phyloP scores from a whole-genome alignment of 768 basidiomycete species.

The Boletus pseudo-olivaceus region DNA sequence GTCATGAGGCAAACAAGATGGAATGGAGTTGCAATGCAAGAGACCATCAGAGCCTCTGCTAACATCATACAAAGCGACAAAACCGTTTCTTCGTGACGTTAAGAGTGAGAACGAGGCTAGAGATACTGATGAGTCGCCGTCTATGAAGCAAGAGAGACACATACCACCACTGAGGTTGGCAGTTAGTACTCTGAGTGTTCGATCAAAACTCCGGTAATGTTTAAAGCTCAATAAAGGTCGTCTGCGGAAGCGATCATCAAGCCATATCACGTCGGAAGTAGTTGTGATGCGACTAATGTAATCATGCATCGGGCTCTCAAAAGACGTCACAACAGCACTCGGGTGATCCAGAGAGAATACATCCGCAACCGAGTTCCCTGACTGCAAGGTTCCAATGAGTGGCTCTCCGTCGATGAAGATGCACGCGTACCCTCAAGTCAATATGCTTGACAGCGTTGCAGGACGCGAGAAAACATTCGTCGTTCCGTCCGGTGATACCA shows the following conservation, averaged over 20 bases:
- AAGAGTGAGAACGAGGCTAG: conserved; percentile 53
- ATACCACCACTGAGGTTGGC: conserved; percentile 34
- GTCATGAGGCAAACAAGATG: conserved; percentile 37
- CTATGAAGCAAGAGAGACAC: conserved; percentile 2
- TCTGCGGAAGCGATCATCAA: conserved; percentile 57
- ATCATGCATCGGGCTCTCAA: conserved; percentile 43
- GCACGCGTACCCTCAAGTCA: conserved; percentile 54
- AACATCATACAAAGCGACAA: conserved; percentile 66
- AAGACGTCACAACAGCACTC: conserved; percentile 48
- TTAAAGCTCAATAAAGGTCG: conserved; percentile 59
- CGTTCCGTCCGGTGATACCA: conserved; percentile 31
- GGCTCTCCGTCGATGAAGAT: not conserved
- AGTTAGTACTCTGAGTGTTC: conserved; percentile 47
- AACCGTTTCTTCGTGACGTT: conserved; percentile 53
- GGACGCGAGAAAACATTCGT: conserved; percentile 48
- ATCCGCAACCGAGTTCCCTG: conserved; percentile 19
- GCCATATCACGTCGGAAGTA: conserved; percentile 63
- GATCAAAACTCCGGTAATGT: conserved; percentile 60
- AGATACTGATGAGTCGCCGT: not conserved
- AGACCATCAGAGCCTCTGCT: conserved; percentile 37
- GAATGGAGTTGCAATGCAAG: conserved; percentile 42
- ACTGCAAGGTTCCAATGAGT: conserved; percentile 27
- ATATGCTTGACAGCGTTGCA: conserved; percentile 39
- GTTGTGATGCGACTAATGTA: conserved; percentile 53
- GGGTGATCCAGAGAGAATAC: conserved; percentile 36